Conservation (phyloP, 2,329 filamentous ascomycete genomes). For the Lachnellula willkommii region DNA sequence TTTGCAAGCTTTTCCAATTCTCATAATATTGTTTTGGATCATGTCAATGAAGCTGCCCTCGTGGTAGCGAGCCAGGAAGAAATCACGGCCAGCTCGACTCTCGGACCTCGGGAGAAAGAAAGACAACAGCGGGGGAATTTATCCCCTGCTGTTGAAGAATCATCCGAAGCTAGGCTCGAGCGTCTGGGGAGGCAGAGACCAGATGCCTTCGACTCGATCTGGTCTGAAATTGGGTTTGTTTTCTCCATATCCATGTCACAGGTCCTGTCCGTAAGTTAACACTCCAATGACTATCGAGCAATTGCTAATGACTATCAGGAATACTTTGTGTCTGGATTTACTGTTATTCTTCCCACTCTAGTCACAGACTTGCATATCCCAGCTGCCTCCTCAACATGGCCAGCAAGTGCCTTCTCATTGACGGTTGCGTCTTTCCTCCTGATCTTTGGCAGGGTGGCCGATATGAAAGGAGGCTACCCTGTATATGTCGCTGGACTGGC, state of each 20-base stretch:
- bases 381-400: constrained; percentile 56
- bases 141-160: constrained; percentile 24
- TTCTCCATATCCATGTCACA: constrained; percentile 56
- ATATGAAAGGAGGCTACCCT: constrained; percentile 57
- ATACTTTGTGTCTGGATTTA: constrained; percentile 69
- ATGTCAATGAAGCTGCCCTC: not conserved
- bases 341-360: constrained; percentile 64
- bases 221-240: constrained; percentile 53
- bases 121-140: constrained; percentile 2
- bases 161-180: constrained; percentile 39
- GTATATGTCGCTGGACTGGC: constrained; percentile 54
- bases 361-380: constrained; percentile 59
- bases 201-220: constrained; percentile 44
- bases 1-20: not conserved
- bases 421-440: constrained; percentile 54
- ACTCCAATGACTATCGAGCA: not conserved
- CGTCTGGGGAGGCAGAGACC: constrained; percentile 54
- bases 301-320: constrained; percentile 37
- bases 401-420: constrained; percentile 54
- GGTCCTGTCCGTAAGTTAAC: constrained; percentile 43
- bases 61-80: constrained; percentile 1
- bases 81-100: constrained; percentile 5
- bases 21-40: not conserved
- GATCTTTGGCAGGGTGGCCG: constrained; percentile 55
- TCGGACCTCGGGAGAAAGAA: constrained; percentile 11